Evolutionary conservation across 2,329 filamentous ascomycete genomes (phyloP).

Genomic region (Mycosphaerella sp.): DNA sequence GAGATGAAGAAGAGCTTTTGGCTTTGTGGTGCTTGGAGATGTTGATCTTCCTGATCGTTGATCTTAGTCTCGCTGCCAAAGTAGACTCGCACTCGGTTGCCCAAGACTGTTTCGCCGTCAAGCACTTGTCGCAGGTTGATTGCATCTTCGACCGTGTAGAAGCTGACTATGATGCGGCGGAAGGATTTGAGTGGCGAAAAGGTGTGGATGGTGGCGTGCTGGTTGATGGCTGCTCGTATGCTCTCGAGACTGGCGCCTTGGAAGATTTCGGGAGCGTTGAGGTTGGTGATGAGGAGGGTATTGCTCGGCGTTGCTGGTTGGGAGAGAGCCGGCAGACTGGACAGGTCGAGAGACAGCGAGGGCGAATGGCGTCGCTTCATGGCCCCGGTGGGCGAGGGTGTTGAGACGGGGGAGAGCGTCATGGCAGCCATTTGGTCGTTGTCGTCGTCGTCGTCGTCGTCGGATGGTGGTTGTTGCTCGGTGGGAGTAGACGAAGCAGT

Average conservation of each 20-base stretch:
- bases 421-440: conserved; percentile 15
- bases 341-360: conserved; percentile 64
- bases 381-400: conserved; percentile 13
- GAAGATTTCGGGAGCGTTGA: conserved; percentile 68
- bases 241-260: conserved; percentile 64
- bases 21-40: conserved; percentile 51
- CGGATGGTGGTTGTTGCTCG: background rate
- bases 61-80: conserved; percentile 51
- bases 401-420: conserved; percentile 15
- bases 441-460: background rate
- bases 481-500: background rate
- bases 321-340: conserved; percentile 61
- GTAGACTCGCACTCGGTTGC: conserved; percentile 61
- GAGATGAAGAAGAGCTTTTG: conserved; percentile 62
- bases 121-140: conserved; percentile 65
- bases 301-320: conserved; percentile 73
- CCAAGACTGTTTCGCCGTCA: conserved; percentile 68
- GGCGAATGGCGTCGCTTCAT: conserved; percentile 36
- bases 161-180: conserved; percentile 73
- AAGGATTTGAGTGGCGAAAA: conserved; percentile 79
- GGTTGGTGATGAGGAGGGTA: conserved; percentile 78
- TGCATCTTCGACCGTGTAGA: conserved; percentile 64
- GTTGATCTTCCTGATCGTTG: conserved; percentile 34
- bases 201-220: conserved; percentile 65
- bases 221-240: conserved; percentile 64